Percentiles rank a stretch among this genome's conserved stretches.
Evolutionary conservation across 1,284 basidiomycete genomes (phyloP).

Genomic region (Malassezia nana): DNA sequence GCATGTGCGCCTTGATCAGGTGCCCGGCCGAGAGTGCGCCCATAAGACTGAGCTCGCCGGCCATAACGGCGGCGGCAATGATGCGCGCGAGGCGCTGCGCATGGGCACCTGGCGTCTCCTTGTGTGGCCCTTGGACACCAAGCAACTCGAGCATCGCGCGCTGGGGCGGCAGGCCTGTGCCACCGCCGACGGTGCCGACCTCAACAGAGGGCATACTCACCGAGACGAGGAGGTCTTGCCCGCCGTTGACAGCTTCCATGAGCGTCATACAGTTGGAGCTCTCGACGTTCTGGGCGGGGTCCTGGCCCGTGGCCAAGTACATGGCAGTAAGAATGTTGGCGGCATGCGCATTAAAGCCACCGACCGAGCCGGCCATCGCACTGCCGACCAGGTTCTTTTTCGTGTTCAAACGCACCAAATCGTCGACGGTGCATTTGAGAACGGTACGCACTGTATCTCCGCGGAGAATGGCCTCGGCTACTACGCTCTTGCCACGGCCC

Average conservation of each 20-base stretch:
- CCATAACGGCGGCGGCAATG: conserved; percentile 47
- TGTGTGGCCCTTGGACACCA: conserved; percentile 40
- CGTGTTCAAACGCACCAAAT: conserved; percentile 79
- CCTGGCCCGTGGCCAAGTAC: conserved; percentile 93
- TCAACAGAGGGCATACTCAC: conserved; percentile 48
- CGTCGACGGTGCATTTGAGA: conserved; percentile 86
- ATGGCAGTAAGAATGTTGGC: conserved; percentile 91
- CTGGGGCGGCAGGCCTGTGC: conserved; percentile 55
- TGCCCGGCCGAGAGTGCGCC: conserved; percentile 43
- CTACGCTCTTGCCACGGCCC: conserved; percentile 91
- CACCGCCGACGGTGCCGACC: conserved; percentile 76
- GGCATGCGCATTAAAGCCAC: conserved; percentile 97
- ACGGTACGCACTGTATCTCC: conserved; percentile 78
- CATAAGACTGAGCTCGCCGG: conserved; percentile 46
- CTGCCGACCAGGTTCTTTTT: conserved; percentile 98
- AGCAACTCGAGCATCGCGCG: conserved; percentile 45
- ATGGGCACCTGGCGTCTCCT: conserved; percentile 42
- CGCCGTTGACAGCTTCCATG: conserved; percentile 89
- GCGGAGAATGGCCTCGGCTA: conserved; percentile 86
- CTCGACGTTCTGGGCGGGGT: conserved; percentile 98
- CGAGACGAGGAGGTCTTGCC: conserved; percentile 65
- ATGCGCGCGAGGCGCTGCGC: conserved; percentile 45
- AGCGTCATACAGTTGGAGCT: conserved; percentile 96
- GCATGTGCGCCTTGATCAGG: conserved; percentile 47
- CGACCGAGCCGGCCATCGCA: conserved; percentile 92